Base-by-base conservation (phyloP, 257 asterid species). In the Petunia axillaris region DNA sequence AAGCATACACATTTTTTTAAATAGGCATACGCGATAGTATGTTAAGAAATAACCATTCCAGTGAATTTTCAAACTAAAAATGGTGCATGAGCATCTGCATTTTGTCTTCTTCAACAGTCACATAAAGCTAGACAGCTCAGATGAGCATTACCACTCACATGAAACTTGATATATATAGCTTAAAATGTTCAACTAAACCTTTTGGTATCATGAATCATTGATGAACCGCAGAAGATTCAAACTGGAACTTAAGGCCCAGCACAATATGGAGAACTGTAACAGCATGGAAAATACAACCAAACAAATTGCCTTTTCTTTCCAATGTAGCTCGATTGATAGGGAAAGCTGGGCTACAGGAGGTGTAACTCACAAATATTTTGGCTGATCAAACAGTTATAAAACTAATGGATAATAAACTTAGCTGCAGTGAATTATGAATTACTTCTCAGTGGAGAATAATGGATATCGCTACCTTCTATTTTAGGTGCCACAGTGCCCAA, bases 401-500 rank as follows among this genome's bases (percentile, higher is more conserved):
- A 71, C 35, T 71, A 0, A 48, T 2, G 50, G 40, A 48, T 50
- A 5, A 50, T 71, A 48, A 14, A 71, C 46, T 71, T 35, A 1
- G 50, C 36, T 35, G 6, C 15, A 71, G 48, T 48, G 77, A 10
- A 46, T 48, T 48, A 71, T 71, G 14, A 71, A 48, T 25, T 48
- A 71, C 77, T 71, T 71, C 2, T 48, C 25, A 6, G 1, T 48
- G 77, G 57, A 46, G 6, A 14, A 11, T 50, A 35, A 25, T 6
- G 25, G 77, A 50, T 48, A 60, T 52, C 35, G 77, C 76, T 85
- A 95, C 99, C 99, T 92, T 95, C 99, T 85, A 95, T 93, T 85
- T 95, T 95, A 43, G 99, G 99, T 80, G 99, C 97, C 90, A 95
- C 99, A 53, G 96, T 93, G 84, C 99, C 99, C 75, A 95, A 95